These are phyloP conservation scores for Aspergillus alliaceus DNA, from an alignment of 2,329 filamentous ascomycete species.

Conservation along the genomic window DNA sequence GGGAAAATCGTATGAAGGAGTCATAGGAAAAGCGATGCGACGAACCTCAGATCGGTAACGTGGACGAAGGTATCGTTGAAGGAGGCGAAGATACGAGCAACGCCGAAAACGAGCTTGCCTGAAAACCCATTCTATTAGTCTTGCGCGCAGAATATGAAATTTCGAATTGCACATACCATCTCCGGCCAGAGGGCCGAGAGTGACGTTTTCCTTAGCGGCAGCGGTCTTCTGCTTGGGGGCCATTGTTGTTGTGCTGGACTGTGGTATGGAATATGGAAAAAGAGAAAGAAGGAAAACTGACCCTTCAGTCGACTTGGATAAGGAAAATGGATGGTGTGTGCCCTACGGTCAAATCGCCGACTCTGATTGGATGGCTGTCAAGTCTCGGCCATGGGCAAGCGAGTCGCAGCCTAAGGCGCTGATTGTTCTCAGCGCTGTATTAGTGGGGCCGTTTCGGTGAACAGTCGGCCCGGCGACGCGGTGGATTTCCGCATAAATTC, in stretches of 20 bases:
- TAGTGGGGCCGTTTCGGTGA: constrained; percentile 3
- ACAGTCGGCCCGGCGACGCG: constrained; percentile 18
- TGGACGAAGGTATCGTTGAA: constrained; percentile 96
- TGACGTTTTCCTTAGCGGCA: constrained; percentile 91
- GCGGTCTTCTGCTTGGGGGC: constrained; percentile 83
- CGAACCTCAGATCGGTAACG: constrained; percentile 96
- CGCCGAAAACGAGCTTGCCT: constrained; percentile 97
- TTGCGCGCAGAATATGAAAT: not conserved
- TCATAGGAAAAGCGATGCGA: constrained; percentile 15
- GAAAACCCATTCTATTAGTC: constrained; percentile 15
- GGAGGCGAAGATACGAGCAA: constrained; percentile 96
- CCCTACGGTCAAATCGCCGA: constrained; percentile 28
- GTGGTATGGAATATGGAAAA: constrained; percentile 45
- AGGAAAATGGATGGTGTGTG: constrained; percentile 38
- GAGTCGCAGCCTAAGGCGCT: constrained; percentile 23
- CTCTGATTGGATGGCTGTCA: constrained; percentile 29
- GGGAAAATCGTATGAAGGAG: not conserved
- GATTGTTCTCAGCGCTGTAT: not conserved
- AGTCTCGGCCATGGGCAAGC: constrained; percentile 24
- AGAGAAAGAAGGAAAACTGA: constrained; percentile 26
- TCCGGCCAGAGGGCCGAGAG: constrained; percentile 92
- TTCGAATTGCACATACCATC: constrained; percentile 66
- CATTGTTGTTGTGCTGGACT: constrained; percentile 64
- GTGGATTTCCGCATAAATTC: not conserved
- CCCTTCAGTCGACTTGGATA: constrained; percentile 18